Evolutionary conservation across 768 basidiomycete species (phyloP).

Genomic region (Boletus fagicola): DNA sequence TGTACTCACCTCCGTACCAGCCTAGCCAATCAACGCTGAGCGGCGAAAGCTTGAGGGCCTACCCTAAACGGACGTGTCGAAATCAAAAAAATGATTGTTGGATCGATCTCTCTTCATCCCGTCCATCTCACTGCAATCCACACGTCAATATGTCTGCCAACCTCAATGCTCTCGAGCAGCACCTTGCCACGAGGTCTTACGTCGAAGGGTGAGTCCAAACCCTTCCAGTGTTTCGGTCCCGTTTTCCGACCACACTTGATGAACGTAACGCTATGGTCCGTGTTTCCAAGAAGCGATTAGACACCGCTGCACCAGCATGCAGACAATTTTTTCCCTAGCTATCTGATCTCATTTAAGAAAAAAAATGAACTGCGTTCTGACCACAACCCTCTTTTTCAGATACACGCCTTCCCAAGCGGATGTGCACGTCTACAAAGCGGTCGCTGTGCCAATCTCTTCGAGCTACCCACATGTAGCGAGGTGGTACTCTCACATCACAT

Average conservation of each 20-base stretch:
- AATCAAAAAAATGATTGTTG: conserved; percentile 14
- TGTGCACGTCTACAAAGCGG: conserved; percentile 84
- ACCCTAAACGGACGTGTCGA: conserved; percentile 33
- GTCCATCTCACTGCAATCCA: conserved; percentile 20
- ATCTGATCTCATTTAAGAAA: conserved; percentile 49
- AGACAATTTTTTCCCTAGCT: conserved; percentile 69
- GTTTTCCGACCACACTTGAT: conserved; percentile 44
- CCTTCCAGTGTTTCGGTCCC: conserved; percentile 2
- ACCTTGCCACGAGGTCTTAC: conserved; percentile 86
- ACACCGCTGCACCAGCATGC: conserved; percentile 80
- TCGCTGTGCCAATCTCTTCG: conserved; percentile 64
- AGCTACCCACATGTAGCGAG: conserved; percentile 72
- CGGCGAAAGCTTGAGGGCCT: conserved; percentile 15
- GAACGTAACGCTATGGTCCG: conserved; percentile 87
- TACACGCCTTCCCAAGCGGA: conserved; percentile 94
- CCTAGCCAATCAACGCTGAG: conserved; percentile 14
- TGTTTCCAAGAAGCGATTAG: conserved; percentile 96
- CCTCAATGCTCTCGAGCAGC: conserved; percentile 73
- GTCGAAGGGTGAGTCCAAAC: conserved; percentile 76
- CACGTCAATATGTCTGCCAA: conserved; percentile 58
- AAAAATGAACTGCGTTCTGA: conserved; percentile 7
- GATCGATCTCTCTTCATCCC: conserved; percentile 32
- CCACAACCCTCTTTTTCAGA: conserved; percentile 39
- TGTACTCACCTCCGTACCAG: background rate
- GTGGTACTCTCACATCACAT: conserved; percentile 95